phyloP scores from a whole-genome alignment of 768 basidiomycete species.

The Mycena sanguinolenta region DNA sequence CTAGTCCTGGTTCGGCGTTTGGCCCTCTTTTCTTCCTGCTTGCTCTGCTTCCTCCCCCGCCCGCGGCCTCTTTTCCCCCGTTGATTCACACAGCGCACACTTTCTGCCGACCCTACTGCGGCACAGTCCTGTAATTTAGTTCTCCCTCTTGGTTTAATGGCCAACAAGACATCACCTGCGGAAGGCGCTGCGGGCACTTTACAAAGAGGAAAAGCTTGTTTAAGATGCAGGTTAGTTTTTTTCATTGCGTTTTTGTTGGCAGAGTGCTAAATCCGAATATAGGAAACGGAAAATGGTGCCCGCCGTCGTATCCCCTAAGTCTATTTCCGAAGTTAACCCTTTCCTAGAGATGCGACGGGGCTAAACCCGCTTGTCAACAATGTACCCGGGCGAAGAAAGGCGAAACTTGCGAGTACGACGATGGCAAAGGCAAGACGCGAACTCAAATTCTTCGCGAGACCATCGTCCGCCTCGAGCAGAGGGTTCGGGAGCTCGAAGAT shows the following conservation, averaged over 20 bases:
- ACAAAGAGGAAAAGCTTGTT: constrained; percentile 79
- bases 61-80: constrained; percentile 49
- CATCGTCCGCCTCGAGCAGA: constrained; percentile 77
- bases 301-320: constrained; percentile 11
- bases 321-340: constrained; percentile 31
- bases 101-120: constrained; percentile 33
- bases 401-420: constrained; percentile 84
- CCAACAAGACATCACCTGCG: constrained; percentile 59
- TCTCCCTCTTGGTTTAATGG: constrained; percentile 56
- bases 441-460: constrained; percentile 85
- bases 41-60: constrained; percentile 36
- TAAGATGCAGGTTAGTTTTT: constrained; percentile 73
- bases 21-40: constrained; percentile 42
- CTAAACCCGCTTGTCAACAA: constrained; percentile 83
- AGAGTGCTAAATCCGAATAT: constrained; percentile 33
- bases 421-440: constrained; percentile 86
- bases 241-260: constrained; percentile 20
- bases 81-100: constrained; percentile 44
- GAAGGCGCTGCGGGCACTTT: constrained; percentile 58
- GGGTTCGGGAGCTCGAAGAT: constrained; percentile 82
- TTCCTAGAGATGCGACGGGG: constrained; percentile 80
- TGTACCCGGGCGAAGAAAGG: constrained; percentile 83
- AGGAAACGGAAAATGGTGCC: constrained; percentile 81
- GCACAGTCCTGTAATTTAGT: constrained; percentile 48
- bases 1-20: constrained; percentile 40